These are phyloP conservation scores for Aspergillus arachidicola DNA, from an alignment of 2,329 filamentous ascomycete species.

Conservation along the genomic window DNA sequence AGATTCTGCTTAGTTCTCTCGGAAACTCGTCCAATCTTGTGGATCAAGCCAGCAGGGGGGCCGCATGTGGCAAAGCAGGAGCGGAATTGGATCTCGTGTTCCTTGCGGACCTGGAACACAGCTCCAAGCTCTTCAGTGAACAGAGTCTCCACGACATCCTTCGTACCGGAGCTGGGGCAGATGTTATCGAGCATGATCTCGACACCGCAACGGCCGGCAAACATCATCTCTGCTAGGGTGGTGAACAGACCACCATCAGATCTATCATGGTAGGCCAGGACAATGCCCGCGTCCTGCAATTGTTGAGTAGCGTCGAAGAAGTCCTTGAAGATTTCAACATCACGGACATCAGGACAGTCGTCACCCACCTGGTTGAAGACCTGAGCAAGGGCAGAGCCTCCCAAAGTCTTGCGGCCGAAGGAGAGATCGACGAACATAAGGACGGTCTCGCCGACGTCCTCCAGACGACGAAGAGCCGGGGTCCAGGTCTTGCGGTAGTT, in stretches of 20 bases:
- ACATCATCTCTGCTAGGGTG: slow-evolving; percentile 95
- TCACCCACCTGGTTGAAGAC: slow-evolving; percentile 84
- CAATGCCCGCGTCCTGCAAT: slow-evolving; percentile 67
- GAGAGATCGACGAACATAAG: slow-evolving; percentile 92
- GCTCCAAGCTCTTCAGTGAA: slow-evolving; percentile 98
- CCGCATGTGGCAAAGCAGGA: slow-evolving; percentile 90
- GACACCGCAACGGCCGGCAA: slow-evolving; percentile 86
- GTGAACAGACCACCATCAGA: slow-evolving; percentile 93
- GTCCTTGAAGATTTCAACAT: slow-evolving; percentile 78
- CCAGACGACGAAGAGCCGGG: slow-evolving; percentile 76
- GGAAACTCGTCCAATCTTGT: slow-evolving; percentile 78
- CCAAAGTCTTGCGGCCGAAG: slow-evolving; percentile 75
- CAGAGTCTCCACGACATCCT: slow-evolving; percentile 72
- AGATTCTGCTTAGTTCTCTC: slow-evolving; percentile 71
- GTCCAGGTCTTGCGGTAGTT: slow-evolving; percentile 91
- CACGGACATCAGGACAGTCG: slow-evolving; percentile 81
- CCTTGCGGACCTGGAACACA: slow-evolving; percentile 89
- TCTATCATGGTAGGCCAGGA: slow-evolving; percentile 91
- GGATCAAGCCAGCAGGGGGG: slow-evolving; percentile 77
- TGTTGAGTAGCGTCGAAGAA: slow-evolving; percentile 85
- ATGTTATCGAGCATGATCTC: slow-evolving; percentile 79
- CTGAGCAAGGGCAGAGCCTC: slow-evolving; percentile 89
- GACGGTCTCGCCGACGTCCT: slow-evolving; percentile 86
- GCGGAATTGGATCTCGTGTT: slow-evolving; percentile 81
- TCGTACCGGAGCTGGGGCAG: slow-evolving; percentile 60